Base-by-base conservation (phyloP, 805 yeast genomes). In the Kuraishia ogatae region DNA sequence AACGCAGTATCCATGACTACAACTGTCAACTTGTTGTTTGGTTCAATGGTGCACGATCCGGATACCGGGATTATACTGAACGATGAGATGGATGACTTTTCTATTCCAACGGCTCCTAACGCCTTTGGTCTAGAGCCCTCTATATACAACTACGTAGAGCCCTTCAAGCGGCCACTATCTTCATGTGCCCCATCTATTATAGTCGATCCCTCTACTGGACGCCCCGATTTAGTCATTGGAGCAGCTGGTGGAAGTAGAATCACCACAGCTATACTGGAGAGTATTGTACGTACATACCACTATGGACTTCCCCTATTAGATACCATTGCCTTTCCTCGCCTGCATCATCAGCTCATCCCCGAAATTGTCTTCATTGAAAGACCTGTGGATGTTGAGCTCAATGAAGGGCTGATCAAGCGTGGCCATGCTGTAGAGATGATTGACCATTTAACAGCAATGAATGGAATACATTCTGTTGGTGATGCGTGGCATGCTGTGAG, bases 241-340 rank as follows among this genome's bases (percentile, higher is more conserved):
- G 94, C 97, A 0, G 96, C 97, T 1, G 99, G 99, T 10, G 98
- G 98, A 0, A 85, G 94, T 6, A 74, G 94, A 55, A 93, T 93
- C 53, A 76, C 87, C 15, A 89, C 97, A 0, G 81, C 96, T 1
- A 82, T 93, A 2, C 78, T 93, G 55, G 94, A 91, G 66, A 91
- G 93, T 0, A 78, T 93, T 19, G 76, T 88, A 1, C 72, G 97
- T 54, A 71, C 74, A 2, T 83, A 84, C 58, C 82, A 81, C 65
- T 80, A 83, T 63, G 69, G 77, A 1, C 65, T 82, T 71, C 76
- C 84, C 1, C 65, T 91, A 2, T 71, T 89, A 22, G 85, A 88
- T 54, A 77, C 90, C 0, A 77, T 92, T 22, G 81, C 96, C 0
- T 85, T 72, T 62, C 97, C 97, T 1, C 72, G 99, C 54, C 51